Evolutionary conservation across 495 filamentous ascomycete genomes (phyloP).

Genomic region (Copromyces sp.): DNA sequence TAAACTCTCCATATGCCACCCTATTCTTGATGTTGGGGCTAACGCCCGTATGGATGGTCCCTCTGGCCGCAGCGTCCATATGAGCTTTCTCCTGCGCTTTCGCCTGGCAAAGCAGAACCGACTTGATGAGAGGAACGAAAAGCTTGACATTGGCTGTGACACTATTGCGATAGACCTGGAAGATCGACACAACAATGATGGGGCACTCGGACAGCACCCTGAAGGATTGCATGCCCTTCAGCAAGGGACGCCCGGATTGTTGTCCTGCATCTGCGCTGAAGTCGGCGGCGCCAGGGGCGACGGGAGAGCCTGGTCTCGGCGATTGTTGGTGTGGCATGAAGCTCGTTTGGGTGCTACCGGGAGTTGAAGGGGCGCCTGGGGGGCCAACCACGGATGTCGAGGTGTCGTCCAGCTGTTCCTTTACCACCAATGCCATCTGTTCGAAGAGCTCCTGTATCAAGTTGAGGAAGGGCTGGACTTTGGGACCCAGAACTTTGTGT

Average conservation of each 20-base stretch:
- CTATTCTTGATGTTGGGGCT: constrained; percentile 90
- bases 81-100: constrained; percentile 91
- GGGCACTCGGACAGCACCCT: constrained; percentile 97
- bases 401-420: constrained; percentile 82
- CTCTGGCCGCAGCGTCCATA: constrained; percentile 61
- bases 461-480: constrained; percentile 81
- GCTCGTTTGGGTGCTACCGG: constrained; percentile 57
- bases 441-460: constrained; percentile 94
- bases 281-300: constrained; percentile 47
- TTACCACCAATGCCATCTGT: constrained; percentile 83
- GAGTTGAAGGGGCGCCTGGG: constrained; percentile 60
- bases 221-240: constrained; percentile 96
- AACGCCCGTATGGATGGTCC: constrained; percentile 81
- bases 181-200: constrained; percentile 97
- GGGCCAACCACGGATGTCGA: constrained; percentile 32
- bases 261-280: constrained; percentile 61
- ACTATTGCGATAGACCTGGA: constrained; percentile 75
- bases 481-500: constrained; percentile 62
- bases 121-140: constrained; percentile 91
- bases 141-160: constrained; percentile 79
- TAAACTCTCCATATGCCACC: constrained; percentile 92
- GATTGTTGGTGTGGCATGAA: constrained; percentile 54
- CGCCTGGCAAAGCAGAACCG: constrained; percentile 78
- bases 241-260: constrained; percentile 65
- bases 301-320: constrained; percentile 80